Base-by-base conservation (phyloP, 441 rosid genomes). In the Eutrema salsugineum region DNA sequence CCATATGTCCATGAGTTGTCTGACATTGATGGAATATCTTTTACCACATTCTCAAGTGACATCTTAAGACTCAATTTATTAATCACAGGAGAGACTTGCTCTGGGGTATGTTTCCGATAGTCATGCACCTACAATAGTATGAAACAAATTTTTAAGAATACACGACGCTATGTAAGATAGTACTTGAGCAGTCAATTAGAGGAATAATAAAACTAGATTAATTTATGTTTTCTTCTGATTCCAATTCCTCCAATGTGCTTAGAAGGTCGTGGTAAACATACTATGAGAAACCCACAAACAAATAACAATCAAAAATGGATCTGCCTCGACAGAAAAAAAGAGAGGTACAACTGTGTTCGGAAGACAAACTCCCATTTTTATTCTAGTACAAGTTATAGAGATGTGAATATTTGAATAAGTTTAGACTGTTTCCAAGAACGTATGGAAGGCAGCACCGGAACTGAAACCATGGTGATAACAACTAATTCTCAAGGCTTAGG, bases 1-100 rank as follows among this genome's bases (percentile, higher is more conserved):
- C 97, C 97, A 44, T 96, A 96, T 11, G 90, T 93, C 98, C 98
- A 96, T 63, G 98, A 82, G 70, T 79, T 83, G 79, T 87, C 93
- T 8, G 97, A 85, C 66, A 88, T 83, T 76, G 81, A 66, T 9
- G 97, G 95, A 70, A 96, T 91, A 84, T 93, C 99, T 83, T 91
- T 93, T 55, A 96, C 90, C 53, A 93, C 85, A 80, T 93, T 93
- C 87, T 90, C 96, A 74, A 96, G 79, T 30, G 99, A 91, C 91
- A 91, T 86, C 80, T 72, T 88, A 42, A 96, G 97, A 66, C 68
- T 28, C 66, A 91, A 85, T 85, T 82, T 91, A 73, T 78, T 84
- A 69, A 87, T 74, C 75, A 74, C 53, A 28, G 97, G 98, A 47
- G 83, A 80, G 66, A 84, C 91, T 76, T 80, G 88, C 73, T 83